A percentile compares a stretch with the other conserved stretches of the same genome.
phyloP scores from a whole-genome alignment of 306 rosid species.

The Dicorynia guianensis region DNA sequence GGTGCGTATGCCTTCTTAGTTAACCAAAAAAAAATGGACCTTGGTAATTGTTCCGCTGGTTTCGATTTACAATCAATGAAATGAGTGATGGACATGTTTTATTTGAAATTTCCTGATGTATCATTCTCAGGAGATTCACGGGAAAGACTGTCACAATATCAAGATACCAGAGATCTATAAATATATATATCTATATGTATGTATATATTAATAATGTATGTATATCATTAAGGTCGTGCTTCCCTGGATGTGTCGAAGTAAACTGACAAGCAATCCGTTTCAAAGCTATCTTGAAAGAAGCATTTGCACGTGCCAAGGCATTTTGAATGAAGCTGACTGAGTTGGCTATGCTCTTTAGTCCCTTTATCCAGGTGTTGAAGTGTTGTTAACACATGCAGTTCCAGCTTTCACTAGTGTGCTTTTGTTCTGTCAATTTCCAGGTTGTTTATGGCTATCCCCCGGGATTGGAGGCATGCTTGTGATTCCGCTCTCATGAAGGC shows the following conservation, averaged over 20 bases:
- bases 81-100: constrained; percentile 37
- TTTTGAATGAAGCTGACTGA: constrained; percentile 34
- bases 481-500: constrained; percentile 21
- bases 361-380: background rate
- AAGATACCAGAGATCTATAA: no score
- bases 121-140: constrained; percentile 37
- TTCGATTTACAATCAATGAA: constrained; percentile 40
- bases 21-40: no score
- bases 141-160: constrained; percentile 7
- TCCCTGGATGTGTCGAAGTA: constrained; percentile 35
- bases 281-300: constrained; percentile 31
- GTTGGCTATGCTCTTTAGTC: constrained; percentile 8
- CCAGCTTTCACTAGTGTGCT: constrained; percentile 21
- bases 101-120: constrained; percentile 23
- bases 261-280: constrained; percentile 19
- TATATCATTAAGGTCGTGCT: no score
- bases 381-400: constrained; percentile 16
- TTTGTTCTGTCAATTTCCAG: constrained; percentile 13
- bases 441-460: constrained; percentile 23
- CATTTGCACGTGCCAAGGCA: constrained; percentile 35
- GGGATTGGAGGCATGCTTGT: constrained; percentile 21
- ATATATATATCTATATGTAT: no score
- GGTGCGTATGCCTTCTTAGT: no score
- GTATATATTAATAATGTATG: no score
- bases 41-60: constrained; percentile 28